A percentile compares a stretch with the other conserved stretches of the same genome.
These are phyloP conservation scores for Pneumocystis murina DNA, from an alignment of 1,139 yeast species.

Conservation along the genomic window DNA sequence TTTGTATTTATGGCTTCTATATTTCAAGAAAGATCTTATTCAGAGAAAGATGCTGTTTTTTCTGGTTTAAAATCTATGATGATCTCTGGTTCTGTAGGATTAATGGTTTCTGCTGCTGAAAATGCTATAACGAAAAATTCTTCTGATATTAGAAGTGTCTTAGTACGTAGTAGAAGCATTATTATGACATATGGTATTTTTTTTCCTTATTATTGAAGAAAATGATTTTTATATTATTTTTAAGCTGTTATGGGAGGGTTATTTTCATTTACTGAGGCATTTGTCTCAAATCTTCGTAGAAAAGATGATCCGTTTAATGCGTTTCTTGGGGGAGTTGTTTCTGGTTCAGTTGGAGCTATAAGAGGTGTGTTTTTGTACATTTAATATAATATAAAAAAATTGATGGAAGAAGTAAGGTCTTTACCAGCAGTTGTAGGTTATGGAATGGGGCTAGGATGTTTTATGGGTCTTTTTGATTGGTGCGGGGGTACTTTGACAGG, in stretches of 20 bases:
- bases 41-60: constrained; percentile 28
- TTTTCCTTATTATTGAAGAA: background rate
- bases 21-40: background rate
- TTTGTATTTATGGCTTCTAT: background rate
- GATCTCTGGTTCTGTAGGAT: constrained; percentile 29
- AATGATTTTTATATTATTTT: background rate
- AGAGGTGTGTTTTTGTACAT: constrained; percentile 15
- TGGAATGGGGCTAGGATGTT: constrained; percentile 27
- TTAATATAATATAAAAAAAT: background rate
- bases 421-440: constrained; percentile 34
- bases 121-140: constrained; percentile 23
- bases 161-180: constrained; percentile 20
- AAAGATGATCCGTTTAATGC: constrained; percentile 34
- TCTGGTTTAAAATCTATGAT: constrained; percentile 30
- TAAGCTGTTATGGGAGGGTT: constrained; percentile 27
- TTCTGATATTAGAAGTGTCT: constrained; percentile 17
- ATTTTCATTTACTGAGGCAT: constrained; percentile 28
- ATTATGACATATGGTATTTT: background rate
- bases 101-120: constrained; percentile 27
- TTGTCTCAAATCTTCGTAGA: constrained; percentile 31
- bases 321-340: constrained; percentile 36
- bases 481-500: constrained; percentile 10
- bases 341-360: constrained; percentile 34
- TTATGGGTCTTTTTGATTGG: constrained; percentile 24
- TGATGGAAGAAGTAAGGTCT: constrained; percentile 17